These are phyloP conservation scores for Wickerhamomyces canadensis DNA, from an alignment of 805 yeast genomes.

Conservation along the genomic window DNA sequence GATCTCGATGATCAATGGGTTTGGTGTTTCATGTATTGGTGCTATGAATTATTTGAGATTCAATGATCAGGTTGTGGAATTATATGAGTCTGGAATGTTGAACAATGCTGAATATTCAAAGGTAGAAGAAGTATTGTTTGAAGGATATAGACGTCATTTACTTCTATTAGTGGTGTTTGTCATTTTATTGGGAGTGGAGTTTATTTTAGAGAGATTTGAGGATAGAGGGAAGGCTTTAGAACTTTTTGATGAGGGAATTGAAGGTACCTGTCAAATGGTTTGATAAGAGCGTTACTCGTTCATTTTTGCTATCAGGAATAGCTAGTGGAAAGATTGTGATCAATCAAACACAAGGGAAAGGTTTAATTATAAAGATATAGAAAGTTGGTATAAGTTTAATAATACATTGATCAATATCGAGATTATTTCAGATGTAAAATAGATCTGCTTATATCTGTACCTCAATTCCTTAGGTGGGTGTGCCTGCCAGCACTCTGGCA, in stretches of 20 bases:
- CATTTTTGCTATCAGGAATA: no score
- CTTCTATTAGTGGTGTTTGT: neutral
- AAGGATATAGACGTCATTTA: neutral
- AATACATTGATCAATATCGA: no score
- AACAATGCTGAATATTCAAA: neutral
- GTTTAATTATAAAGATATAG: no score
- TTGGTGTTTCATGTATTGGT: constrained; percentile 3
- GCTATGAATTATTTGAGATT: neutral
- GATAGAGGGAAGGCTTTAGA: neutral
- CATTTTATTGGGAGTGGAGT: neutral
- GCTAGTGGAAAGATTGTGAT: no score
- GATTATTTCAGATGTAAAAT: no score
- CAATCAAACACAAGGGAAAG: no score
- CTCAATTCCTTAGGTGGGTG: no score
- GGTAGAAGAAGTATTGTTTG: neutral
- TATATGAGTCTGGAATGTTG: neutral
- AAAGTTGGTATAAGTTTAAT: no score
- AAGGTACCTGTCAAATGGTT: neutral
- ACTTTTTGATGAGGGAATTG: neutral
- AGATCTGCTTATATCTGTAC: no score
- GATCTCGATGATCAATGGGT: constrained; percentile 3
- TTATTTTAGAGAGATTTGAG: neutral
- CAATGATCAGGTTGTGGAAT: neutral
- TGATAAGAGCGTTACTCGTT: no score
- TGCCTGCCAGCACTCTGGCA: no score